Percentiles rank a stretch among this genome's conserved stretches.
Evolutionary conservation across 352 stramenopile genomes (phyloP).

Genomic region (Phytophthora sp.): DNA sequence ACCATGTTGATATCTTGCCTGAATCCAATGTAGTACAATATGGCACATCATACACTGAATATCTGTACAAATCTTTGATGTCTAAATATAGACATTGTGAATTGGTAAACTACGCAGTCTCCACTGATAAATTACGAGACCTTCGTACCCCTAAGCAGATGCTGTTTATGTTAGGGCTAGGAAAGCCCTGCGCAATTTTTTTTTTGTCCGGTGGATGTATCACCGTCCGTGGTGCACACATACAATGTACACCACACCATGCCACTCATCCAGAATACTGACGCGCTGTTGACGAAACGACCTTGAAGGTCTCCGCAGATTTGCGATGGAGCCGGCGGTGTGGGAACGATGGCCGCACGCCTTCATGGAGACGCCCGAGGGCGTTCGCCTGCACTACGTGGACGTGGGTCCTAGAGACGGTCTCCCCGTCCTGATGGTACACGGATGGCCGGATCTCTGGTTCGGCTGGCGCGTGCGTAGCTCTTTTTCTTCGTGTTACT

Average conservation of each 20-base stretch:
- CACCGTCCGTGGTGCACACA: background rate
- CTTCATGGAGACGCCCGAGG: constrained; percentile 36
- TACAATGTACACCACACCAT: background rate
- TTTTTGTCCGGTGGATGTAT: constrained; percentile 4
- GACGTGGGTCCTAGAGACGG: constrained; percentile 56
- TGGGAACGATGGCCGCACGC: constrained; percentile 39
- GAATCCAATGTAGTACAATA: background rate
- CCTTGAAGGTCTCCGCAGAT: constrained; percentile 20
- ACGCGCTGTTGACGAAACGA: constrained; percentile 18
- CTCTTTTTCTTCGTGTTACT: background rate
- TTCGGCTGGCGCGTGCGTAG: constrained; percentile 62
- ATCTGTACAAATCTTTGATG: background rate
- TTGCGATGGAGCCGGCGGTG: constrained; percentile 19
- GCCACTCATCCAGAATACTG: too few species aligned
- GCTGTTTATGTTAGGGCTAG: constrained; percentile 1
- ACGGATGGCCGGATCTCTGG: constrained; percentile 81
- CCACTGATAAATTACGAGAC: background rate
- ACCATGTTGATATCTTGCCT: background rate
- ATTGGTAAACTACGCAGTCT: constrained; percentile 3
- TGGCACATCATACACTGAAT: background rate
- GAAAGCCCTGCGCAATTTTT: background rate
- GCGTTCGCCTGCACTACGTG: constrained; percentile 61
- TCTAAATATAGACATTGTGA: constrained; percentile 3
- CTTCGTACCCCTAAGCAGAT: background rate
- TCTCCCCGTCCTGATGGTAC: constrained; percentile 65